phyloP scores from a whole-genome alignment of 495 filamentous ascomycete species.

The Penicillium longicatenatum region DNA sequence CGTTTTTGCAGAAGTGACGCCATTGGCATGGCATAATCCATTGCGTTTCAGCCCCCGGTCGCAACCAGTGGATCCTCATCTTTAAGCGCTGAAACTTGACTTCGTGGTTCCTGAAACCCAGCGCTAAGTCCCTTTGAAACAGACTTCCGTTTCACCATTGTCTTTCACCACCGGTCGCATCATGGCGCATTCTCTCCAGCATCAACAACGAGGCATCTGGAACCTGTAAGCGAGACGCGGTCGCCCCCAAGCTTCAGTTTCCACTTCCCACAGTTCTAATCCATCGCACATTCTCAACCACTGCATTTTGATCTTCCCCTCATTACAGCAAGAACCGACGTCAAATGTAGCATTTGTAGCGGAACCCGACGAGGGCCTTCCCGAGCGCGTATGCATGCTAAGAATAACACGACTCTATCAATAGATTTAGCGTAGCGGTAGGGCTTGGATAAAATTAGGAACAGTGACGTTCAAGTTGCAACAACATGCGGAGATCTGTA shows the following conservation, averaged over 20 bases:
- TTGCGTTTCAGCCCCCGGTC: conserved; percentile 1
- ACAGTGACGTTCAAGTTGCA: neutral
- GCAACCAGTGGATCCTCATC: neutral
- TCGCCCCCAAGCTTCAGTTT: neutral
- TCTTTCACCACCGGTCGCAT: neutral
- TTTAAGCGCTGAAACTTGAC: neutral
- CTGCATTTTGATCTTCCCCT: neutral
- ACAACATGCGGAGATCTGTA: neutral
- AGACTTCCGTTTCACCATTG: neutral
- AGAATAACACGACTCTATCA: conserved; percentile 16
- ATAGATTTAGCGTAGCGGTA: conserved; percentile 13
- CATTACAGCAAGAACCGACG: neutral
- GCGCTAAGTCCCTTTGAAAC: neutral
- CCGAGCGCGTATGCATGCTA: conserved; percentile 12
- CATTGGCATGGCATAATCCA: neutral
- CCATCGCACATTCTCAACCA: neutral
- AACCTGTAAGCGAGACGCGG: neutral
- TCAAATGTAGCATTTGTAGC: conserved; percentile 1
- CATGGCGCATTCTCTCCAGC: neutral
- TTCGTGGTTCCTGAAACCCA: neutral
- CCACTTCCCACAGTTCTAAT: neutral
- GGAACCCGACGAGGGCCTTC: neutral
- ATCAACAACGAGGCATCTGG: neutral
- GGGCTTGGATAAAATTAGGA: neutral
- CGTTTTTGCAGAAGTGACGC: neutral